phyloP scores from a whole-genome alignment of 1,139 yeast genomes.

The Scheffersomyces quercinus region DNA sequence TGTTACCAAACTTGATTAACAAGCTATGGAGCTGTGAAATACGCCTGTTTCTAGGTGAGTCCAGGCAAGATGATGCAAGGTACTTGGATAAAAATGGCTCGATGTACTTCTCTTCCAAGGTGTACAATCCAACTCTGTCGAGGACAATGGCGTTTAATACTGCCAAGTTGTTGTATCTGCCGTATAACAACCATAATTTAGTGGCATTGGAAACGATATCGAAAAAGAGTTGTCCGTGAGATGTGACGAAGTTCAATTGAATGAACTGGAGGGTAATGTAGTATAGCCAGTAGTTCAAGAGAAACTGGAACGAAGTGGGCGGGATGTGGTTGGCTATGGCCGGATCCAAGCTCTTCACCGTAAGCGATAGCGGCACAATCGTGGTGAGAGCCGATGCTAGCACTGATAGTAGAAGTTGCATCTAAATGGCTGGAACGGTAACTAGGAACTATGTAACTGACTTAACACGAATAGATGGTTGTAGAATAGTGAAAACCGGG shows the following conservation, averaged over 20 bases:
- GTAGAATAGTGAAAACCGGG: background rate
- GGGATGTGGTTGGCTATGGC: conserved; percentile 7
- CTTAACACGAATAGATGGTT: background rate
- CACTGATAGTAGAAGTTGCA: conserved; percentile 1
- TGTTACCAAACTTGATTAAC: background rate
- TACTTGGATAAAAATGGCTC: conserved; percentile 10
- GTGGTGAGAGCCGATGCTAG: conserved; percentile 9
- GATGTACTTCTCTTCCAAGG: conserved; percentile 5
- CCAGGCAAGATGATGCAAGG: background rate
- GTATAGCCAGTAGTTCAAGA: conserved; percentile 18
- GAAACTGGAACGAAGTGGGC: conserved; percentile 10
- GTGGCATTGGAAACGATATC: background rate
- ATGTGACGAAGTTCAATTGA: conserved; percentile 4
- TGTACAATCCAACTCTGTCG: conserved; percentile 4
- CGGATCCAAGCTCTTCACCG: conserved; percentile 11
- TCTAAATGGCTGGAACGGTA: no score
- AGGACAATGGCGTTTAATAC: conserved; percentile 7
- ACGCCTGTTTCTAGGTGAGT: background rate
- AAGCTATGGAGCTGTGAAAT: background rate
- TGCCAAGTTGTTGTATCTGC: conserved; percentile 10
- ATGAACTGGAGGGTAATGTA: conserved; percentile 12
- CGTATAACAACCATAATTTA: conserved; percentile 16
- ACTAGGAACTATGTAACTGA: no score
- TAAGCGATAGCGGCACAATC: conserved; percentile 13
- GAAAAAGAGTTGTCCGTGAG: background rate